Conservation (phyloP, 208 protist genomes). For the Wallacemonas sp. region DNA sequence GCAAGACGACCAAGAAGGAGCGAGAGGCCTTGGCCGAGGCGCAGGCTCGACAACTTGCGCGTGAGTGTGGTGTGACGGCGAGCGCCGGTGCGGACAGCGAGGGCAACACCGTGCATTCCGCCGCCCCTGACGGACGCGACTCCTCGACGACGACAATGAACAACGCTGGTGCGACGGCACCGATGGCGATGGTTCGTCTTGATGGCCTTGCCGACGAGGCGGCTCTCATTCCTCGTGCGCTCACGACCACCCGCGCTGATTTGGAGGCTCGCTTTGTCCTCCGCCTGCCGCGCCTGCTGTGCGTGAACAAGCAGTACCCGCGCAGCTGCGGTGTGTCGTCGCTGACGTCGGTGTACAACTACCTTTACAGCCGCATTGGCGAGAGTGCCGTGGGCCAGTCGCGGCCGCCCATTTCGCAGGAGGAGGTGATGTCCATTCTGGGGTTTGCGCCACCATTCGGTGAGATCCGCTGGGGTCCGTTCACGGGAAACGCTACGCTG, state of each 20-base stretch:
- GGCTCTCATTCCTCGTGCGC: conserved; percentile 61
- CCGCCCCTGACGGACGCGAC: too few relatives aligned
- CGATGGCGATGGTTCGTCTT: conserved; percentile 41
- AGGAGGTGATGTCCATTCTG: conserved; percentile 88
- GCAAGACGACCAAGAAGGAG: conserved; percentile 75
- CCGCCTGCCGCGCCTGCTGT: conserved; percentile 67
- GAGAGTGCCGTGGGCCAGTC: conserved; percentile 40
- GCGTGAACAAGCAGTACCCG: conserved; percentile 91
- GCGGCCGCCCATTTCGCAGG: conserved; percentile 75
- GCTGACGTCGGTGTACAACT: conserved; percentile 91
- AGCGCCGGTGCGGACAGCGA: conserved; percentile 38
- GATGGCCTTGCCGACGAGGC: conserved; percentile 52
- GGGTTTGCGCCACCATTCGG: conserved; percentile 91
- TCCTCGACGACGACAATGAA: not conserved
- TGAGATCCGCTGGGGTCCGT: conserved; percentile 88
- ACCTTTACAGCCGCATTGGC: conserved; percentile 87
- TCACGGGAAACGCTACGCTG: conserved; percentile 91
- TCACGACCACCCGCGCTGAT: conserved; percentile 65
- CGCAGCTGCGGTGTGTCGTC: conserved; percentile 88
- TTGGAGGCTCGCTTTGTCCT: conserved; percentile 74
- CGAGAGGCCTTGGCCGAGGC: conserved; percentile 49
- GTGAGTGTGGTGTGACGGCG: not conserved
- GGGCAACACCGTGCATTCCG: conserved; percentile 38
- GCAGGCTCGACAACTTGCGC: conserved; percentile 26
- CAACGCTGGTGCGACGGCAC: too few relatives aligned